Base-by-base conservation (phyloP, 2,329 filamentous ascomycete species). In the Neopestalotiopsis rosae region DNA sequence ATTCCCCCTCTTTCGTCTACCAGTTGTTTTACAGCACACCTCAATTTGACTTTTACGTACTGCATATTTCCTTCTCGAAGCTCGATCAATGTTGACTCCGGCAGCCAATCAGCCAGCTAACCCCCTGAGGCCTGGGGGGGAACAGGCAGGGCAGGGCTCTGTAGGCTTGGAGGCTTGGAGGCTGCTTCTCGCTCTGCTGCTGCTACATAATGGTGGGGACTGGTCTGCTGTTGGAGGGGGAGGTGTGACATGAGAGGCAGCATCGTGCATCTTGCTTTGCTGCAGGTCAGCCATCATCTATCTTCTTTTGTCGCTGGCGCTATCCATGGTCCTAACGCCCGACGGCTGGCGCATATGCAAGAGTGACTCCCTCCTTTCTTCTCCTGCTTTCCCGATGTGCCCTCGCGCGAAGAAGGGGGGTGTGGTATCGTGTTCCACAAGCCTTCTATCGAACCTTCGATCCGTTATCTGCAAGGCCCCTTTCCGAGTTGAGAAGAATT, bases 391-490 rank as follows among this genome's bases (percentile, higher is more conserved):
- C 32, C 20, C 57, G 57, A 59, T 38, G 34, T 52, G 42, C 17
- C 45, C 17, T 9, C 17, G 45, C 45, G 5, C 6, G 9, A 17
- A 52, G 9, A 17, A 52, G 45, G 45, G 42, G 45, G 45, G 45
- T 52, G 45, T 52, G 42, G 20, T 30, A 59, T 17, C 34, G 17
- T 38, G 64, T 45, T 67, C 69, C 67, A 69, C 69, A 20, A 57
- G 68, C 71, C 74, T 78, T 77, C 76, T 67, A 76, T 73, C 67
- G 67, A 74, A n/a, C 72, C 75, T 78, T 78, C 76, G 71, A 78
- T 76, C 73, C 49, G 73, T 77, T 78, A 78, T 78, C 75, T 76
- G 70, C 70, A 71, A 71, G 28, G 71, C 32, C 14, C 30, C n/a
- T 32, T 30, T 40, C 45, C 45, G 73, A 38, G 34, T 38, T 10